Evolutionary conservation across 306 rosid species (phyloP).

Genomic region (Sophora flavescens): DNA sequence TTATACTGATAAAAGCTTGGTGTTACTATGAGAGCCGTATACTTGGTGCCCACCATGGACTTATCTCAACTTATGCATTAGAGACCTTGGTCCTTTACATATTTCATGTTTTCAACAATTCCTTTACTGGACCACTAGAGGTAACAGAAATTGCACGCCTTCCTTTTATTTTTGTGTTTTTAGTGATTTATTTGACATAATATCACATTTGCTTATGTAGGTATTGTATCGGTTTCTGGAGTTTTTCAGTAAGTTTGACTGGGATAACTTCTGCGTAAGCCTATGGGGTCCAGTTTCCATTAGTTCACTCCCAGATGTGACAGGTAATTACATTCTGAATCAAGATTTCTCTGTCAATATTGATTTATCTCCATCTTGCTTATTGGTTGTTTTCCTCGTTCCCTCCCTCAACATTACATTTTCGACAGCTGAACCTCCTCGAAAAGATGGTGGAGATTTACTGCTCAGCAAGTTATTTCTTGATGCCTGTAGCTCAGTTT

Average conservation of each 20-base stretch:
- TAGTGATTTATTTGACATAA: slow-evolving; percentile 35
- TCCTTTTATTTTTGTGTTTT: slow-evolving; percentile 38
- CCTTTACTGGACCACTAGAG: slow-evolving; percentile 99
- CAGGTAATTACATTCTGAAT: slow-evolving; percentile 65
- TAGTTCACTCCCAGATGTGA: slow-evolving; percentile 90
- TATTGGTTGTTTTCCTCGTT: slow-evolving; percentile 37
- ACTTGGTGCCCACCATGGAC: slow-evolving; percentile 99
- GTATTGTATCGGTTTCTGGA: slow-evolving; percentile 94
- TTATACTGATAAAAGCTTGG: slow-evolving; percentile 98
- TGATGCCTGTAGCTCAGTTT: slow-evolving; percentile 77
- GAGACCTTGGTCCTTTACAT: slow-evolving; percentile 99
- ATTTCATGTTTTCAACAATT: slow-evolving; percentile 93
- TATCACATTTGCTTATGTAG: slow-evolving; percentile 53
- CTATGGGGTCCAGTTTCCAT: slow-evolving; percentile 97
- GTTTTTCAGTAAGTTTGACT: slow-evolving; percentile 97
- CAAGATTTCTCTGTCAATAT: slow-evolving; percentile 22
- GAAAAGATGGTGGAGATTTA: slow-evolving; percentile 91
- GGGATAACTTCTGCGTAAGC: slow-evolving; percentile 98
- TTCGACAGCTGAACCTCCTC: slow-evolving; percentile 91
- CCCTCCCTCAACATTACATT: slow-evolving; percentile 31
- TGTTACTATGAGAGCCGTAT: slow-evolving; percentile 98
- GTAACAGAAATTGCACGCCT: slow-evolving; percentile 50
- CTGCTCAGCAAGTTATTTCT: slow-evolving; percentile 85
- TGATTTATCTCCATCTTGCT: slow-evolving; percentile 12
- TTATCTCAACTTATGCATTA: slow-evolving; percentile 95